Evolutionary conservation across 495 filamentous ascomycete species (phyloP).

Genomic region (Xylaria sp.): DNA sequence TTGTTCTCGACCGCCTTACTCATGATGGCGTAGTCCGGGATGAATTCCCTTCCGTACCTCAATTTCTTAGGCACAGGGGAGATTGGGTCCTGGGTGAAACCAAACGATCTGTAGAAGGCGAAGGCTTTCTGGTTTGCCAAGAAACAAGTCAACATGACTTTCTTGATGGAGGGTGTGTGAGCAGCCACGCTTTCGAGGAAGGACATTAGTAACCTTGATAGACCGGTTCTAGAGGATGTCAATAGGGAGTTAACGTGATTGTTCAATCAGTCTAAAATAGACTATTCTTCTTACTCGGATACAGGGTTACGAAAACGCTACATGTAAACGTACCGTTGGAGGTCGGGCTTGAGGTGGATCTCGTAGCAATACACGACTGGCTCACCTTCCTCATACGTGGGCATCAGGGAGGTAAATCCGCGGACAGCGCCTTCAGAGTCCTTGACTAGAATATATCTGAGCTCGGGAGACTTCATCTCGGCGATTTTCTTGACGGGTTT

Average conservation of each 20-base stretch:
- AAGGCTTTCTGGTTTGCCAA: conserved; percentile 65
- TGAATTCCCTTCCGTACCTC: conserved; percentile 68
- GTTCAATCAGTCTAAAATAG: background rate
- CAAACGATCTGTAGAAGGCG: conserved; percentile 71
- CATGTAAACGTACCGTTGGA: conserved; percentile 52
- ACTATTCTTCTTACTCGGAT: background rate
- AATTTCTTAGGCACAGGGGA: conserved; percentile 68
- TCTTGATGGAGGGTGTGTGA: conserved; percentile 62
- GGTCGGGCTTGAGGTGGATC: conserved; percentile 68
- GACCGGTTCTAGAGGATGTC: conserved; percentile 50
- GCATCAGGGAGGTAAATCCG: conserved; percentile 84
- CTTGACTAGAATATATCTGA: conserved; percentile 71
- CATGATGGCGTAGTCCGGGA: conserved; percentile 74
- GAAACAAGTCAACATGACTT: conserved; percentile 89
- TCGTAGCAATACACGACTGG: conserved; percentile 89
- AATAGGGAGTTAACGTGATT: background rate
- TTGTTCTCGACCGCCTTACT: conserved; percentile 59
- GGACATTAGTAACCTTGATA: conserved; percentile 53
- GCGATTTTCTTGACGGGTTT: conserved; percentile 68
- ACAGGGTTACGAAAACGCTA: background rate
- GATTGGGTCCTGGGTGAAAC: conserved; percentile 71
- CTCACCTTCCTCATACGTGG: conserved; percentile 76
- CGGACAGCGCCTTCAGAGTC: conserved; percentile 43
- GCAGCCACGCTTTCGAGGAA: conserved; percentile 50
- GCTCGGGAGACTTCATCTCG: conserved; percentile 78